Conservation (phyloP, 306 rosid species). For the Vicia sativa region DNA sequence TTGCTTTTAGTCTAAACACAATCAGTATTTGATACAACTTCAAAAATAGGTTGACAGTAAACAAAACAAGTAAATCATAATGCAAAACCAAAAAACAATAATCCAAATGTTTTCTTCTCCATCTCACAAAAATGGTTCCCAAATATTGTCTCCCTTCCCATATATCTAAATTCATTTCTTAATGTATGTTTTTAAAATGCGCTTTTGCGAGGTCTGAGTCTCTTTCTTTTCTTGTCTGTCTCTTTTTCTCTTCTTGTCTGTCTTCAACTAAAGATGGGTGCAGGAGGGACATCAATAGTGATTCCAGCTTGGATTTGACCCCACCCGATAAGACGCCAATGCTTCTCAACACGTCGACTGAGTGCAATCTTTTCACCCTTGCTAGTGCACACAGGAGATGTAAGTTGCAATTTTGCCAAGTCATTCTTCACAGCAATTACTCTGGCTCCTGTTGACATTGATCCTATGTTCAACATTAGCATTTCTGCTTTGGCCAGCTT, state of each 20-base stretch:
- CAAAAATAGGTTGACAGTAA: neutral
- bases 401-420: slow-evolving; percentile 86
- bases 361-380: slow-evolving; percentile 93
- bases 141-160: slow-evolving; percentile 47
- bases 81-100: slow-evolving; percentile 24
- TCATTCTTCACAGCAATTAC: slow-evolving; percentile 88
- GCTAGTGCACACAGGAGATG: slow-evolving; percentile 96
- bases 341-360: slow-evolving; percentile 96
- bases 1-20: neutral
- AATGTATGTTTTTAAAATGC: neutral
- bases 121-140: slow-evolving; percentile 52
- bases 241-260: neutral
- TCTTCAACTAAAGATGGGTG: slow-evolving; percentile 37
- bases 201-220: slow-evolving; percentile 15
- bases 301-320: slow-evolving; percentile 95
- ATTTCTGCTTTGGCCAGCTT: slow-evolving; percentile 85
- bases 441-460: slow-evolving; percentile 91
- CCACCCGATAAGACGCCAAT: slow-evolving; percentile 97
- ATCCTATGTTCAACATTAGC: slow-evolving; percentile 95
- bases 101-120: slow-evolving; percentile 43
- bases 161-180: slow-evolving; percentile 43
- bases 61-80: neutral
- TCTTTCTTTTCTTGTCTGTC: neutral
- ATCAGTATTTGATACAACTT: slow-evolving; percentile 9
- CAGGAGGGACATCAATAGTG: slow-evolving; percentile 75